These are phyloP conservation scores for Cylindrotheca fusiformis DNA, from an alignment of 108 stramenopile genomes.

Conservation along the genomic window DNA sequence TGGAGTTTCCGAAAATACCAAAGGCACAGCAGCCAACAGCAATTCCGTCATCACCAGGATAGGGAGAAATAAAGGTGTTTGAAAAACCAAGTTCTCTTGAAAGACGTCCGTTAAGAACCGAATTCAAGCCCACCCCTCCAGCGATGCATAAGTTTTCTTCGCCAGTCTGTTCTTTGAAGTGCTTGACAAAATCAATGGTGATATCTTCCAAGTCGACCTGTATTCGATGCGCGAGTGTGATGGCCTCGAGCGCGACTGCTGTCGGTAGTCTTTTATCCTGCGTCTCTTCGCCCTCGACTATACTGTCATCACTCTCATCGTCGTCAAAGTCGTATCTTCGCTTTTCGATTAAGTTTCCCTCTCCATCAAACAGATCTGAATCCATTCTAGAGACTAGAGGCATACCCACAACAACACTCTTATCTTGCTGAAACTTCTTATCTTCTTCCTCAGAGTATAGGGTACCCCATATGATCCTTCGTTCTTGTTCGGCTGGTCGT, in stretches of 20 bases:
- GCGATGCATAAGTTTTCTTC: conserved; percentile 84
- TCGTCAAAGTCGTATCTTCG: conserved; percentile 84
- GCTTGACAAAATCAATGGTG: conserved; percentile 75
- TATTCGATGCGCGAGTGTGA: conserved; percentile 69
- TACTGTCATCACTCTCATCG: conserved; percentile 17
- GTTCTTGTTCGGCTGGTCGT: conserved; percentile 26
- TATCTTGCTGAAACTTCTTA: conserved; percentile 52
- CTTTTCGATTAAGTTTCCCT: conserved; percentile 51
- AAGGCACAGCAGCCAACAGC: conserved; percentile 91
- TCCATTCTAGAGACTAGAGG: conserved; percentile 69
- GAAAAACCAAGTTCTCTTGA: conserved; percentile 81
- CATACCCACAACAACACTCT: conserved; percentile 49
- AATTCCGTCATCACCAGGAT: conserved; percentile 94
- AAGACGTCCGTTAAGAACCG: conserved; percentile 88
- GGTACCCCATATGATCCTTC: conserved; percentile 47
- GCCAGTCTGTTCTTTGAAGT: conserved; percentile 79
- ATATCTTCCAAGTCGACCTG: conserved; percentile 85
- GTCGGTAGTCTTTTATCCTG: conserved; percentile 55
- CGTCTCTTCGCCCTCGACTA: conserved; percentile 10
- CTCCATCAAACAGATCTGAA: conserved; percentile 71
- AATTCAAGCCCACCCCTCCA: conserved; percentile 93
- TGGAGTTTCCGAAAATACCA: conserved; percentile 67
- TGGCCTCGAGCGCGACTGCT: conserved; percentile 78
- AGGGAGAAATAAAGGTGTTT: conserved; percentile 87
- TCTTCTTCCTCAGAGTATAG: conserved; percentile 53